phyloP scores from a whole-genome alignment of 192 early-diverging fungal species.

The Podila minutissima region DNA sequence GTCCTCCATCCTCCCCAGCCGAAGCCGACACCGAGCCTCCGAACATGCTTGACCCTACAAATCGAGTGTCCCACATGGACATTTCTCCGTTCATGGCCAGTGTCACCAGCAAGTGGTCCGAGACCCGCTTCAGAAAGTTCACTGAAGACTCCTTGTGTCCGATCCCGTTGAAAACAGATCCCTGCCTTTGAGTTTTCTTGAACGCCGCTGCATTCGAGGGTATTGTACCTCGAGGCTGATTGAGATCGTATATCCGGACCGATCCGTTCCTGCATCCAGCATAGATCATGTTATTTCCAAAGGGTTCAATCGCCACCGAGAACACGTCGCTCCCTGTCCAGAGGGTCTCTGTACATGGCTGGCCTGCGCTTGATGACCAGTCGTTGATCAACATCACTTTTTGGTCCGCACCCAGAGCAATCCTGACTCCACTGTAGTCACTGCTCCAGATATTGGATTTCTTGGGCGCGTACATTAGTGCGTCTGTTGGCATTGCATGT shows the following conservation, averaged over 20 bases:
- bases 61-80: conserved; percentile 36
- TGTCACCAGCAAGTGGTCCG: conserved; percentile 36
- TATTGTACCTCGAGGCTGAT: conserved; percentile 6
- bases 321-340: conserved; percentile 49
- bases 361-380: conserved; percentile 7
- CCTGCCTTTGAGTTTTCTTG: conserved; percentile 4
- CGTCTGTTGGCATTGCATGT: not conserved
- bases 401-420: conserved; percentile 23
- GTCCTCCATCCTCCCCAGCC: not conserved
- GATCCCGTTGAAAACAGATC: conserved; percentile 15
- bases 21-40: not conserved
- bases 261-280: conserved; percentile 42
- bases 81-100: conserved; percentile 49
- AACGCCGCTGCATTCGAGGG: not conserved
- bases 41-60: conserved; percentile 5
- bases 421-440: conserved; percentile 2
- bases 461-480: conserved; percentile 3
- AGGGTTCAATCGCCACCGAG: conserved; percentile 25
- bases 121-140: conserved; percentile 14
- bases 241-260: conserved; percentile 29
- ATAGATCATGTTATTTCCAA: conserved; percentile 18
- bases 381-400: conserved; percentile 9
- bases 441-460: conserved; percentile 39
- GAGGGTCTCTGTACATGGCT: not conserved
- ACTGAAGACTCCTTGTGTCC: conserved; percentile 39